Base-by-base conservation (phyloP, 352 stramenopile species). In the Globisporangium barbulae region DNA sequence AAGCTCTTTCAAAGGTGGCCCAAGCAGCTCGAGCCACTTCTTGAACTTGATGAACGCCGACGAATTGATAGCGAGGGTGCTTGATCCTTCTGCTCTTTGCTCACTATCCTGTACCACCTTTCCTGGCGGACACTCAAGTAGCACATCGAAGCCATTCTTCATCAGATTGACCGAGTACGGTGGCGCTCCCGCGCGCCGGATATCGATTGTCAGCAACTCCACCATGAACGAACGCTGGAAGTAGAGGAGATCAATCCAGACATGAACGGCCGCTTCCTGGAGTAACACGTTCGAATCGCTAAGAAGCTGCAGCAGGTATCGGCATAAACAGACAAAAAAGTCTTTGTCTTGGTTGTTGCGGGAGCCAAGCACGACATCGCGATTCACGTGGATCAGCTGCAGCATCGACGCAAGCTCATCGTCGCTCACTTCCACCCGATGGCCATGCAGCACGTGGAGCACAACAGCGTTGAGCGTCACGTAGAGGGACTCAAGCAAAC, bases 131-230 rank as follows among this genome's bases (percentile, higher is more conserved):
- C 67, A 81, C 21, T 87, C 71, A 10, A 89, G 65, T 8, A 92
- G 59, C 7, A 76, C 68, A 12, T 92, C 81, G 60, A 92, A 92
- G 0, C 83, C 83, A 39, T 85, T 90, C 61, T 92, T 92, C 74
- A 90, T 87, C 64, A 92, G 54, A 50, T 92, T 90, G 35, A 92
- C 73, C 4, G 81, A 82, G 65, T 92, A 92, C 8, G 76, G 71
- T 4, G 79, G 65, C 2, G 68, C 69, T 0, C 76, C 80, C 42
- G 68, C 55, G 61, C 76, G 76, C 12, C 79, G 75, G 54, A 92
- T 87, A 41, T 90, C 81, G 1, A 92, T 70, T 5, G 78, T 90
- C 12, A 92, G 68, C 48, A 90, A 35, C 22, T 88, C 77, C 33
- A 67, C 58, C 67, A 88, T 75, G 25, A 81, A 79, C 39, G 65